Evolutionary conservation across 2,329 filamentous ascomycete genomes (phyloP), one percentile per base, ranked within the genome.

Genomic region (Coniella vitis): DNA sequence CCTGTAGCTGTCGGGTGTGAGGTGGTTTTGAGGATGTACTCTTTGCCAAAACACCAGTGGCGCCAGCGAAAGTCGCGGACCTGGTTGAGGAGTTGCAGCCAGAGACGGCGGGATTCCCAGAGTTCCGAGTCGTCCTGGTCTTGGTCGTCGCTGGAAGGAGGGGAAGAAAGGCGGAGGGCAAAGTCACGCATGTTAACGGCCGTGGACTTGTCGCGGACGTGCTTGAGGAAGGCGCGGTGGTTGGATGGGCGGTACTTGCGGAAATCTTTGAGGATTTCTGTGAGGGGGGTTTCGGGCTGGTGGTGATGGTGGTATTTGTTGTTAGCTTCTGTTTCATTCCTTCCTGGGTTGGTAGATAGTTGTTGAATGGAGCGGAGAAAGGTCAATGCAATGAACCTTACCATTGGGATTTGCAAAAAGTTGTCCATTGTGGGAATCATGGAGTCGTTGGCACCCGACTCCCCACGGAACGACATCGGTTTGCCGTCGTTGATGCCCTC

Each of bases 351-450:
- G n/a, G n/a, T n/a, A n/a, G n/a, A n/a, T n/a, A n/a, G n/a, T n/a
- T n/a, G n/a, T n/a, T n/a, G n/a, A n/a, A 31, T 13, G 3, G 17
- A 4, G 5, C 13, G 16, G 7, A 19, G 10, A 29, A 5, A 29
- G 10, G 25, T 5, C 25, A 29, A 10, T 29, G 5, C 10, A 16
- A 16, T 4, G 34, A 36, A 14, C 8, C 25, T 34, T 34, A 42
- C 40, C 89, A 96, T 95, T 54, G 81, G 75, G 38, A 96, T 83
- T 63, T 93, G 79, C 49, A 93, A 77, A 45, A 96, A 76, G 64
- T 91, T 90, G 66, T 96, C 91, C 61, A 91, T 82, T 3, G 96
- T 79, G 3, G 91, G 90, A 47, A 95, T 84, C 75, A 97, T 96
- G 69, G 84, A 87, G 70, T 97, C 91, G 63, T 96, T 96, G 57